Percentiles rank a stretch among this genome's conserved stretches.
Conservation (phyloP, 306 rosid species). For the Hippophae rhamnoides region DNA sequence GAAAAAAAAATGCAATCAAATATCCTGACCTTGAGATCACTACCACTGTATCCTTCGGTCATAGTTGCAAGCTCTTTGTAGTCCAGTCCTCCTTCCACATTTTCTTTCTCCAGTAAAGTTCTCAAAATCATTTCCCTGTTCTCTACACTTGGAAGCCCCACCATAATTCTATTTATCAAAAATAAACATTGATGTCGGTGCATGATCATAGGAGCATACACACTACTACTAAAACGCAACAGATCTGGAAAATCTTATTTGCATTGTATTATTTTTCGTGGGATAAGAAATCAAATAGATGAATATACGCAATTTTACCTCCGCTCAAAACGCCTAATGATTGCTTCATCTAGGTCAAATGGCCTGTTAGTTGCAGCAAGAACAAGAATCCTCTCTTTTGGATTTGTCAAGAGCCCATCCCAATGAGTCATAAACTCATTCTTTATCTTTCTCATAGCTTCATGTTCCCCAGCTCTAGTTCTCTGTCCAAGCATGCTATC, state of each 20-base stretch:
- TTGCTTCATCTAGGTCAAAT: conserved; percentile 95
- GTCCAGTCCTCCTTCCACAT: conserved; percentile 52
- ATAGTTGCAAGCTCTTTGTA: conserved; percentile 65
- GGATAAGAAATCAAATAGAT: no score
- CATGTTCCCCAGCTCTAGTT: conserved; percentile 92
- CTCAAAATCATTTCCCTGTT: conserved; percentile 78
- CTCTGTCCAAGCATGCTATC: conserved; percentile 99
- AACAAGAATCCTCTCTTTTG: conserved; percentile 76
- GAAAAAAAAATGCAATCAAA: not conserved
- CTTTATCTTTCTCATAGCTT: conserved; percentile 97
- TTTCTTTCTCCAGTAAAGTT: conserved; percentile 65
- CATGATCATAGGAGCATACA: not conserved
- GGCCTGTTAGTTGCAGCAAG: conserved; percentile 98
- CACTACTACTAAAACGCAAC: no score
- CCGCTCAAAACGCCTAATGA: conserved; percentile 86
- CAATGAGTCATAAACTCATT: conserved; percentile 93
- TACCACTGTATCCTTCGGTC: conserved; percentile 95
- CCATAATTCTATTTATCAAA: conserved; percentile 67
- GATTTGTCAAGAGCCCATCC: conserved; percentile 86
- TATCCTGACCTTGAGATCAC: conserved; percentile 73
- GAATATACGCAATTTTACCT: conserved; percentile 34
- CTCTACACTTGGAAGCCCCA: conserved; percentile 75
- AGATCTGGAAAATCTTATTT: no score
- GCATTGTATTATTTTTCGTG: no score
- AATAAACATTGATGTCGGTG: no score